These are phyloP conservation scores for Lentinula aciculospora DNA, from an alignment of 768 basidiomycete species.

Conservation along the genomic window DNA sequence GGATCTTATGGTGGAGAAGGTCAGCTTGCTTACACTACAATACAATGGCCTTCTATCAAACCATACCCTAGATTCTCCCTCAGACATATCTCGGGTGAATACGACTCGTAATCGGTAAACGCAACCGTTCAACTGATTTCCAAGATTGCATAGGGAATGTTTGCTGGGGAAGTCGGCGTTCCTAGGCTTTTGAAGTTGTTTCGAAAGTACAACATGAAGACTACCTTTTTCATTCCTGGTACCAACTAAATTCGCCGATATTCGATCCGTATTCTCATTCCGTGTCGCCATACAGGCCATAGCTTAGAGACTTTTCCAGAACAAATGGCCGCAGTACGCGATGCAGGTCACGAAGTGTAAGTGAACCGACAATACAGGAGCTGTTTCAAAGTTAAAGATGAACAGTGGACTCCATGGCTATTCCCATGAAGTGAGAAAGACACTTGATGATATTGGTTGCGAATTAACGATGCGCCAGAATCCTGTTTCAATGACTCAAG, in stretches of 20 bases:
- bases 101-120: not conserved
- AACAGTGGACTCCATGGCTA: constrained; percentile 62
- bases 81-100: constrained; percentile 59
- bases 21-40: not conserved
- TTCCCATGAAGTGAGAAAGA: constrained; percentile 50
- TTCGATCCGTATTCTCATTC: not conserved
- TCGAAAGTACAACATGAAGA: constrained; percentile 58
- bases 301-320: constrained; percentile 71
- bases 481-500: constrained; percentile 48
- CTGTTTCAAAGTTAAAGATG: not conserved
- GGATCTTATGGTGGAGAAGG: constrained; percentile 70
- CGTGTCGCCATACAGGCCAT: constrained; percentile 38
- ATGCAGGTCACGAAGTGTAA: constrained; percentile 69
- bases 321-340: constrained; percentile 62
- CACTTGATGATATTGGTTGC: not conserved
- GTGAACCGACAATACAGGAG: constrained; percentile 8
- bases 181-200: constrained; percentile 68
- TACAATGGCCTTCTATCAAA: not conserved
- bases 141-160: constrained; percentile 43
- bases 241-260: not conserved
- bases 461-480: constrained; percentile 33
- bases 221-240: constrained; percentile 78
- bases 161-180: constrained; percentile 69
- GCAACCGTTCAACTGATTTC: constrained; percentile 3
- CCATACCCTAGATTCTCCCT: constrained; percentile 41